Conservation (phyloP, 768 basidiomycete genomes). For the Arthromyces matolae region DNA sequence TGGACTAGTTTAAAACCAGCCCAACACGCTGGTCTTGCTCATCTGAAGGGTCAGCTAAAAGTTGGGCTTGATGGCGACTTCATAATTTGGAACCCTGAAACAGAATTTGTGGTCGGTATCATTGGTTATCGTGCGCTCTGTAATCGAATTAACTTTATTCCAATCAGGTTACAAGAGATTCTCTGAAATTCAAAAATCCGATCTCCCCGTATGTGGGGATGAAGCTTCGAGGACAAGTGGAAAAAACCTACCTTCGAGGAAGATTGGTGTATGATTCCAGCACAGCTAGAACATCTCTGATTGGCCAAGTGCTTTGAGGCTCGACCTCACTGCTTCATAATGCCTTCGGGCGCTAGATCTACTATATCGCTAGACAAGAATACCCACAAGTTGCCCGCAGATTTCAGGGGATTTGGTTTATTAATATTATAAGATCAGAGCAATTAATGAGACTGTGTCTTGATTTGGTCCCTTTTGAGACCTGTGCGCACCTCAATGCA, state of each 20-base stretch:
- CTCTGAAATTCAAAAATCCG: slow-evolving; percentile 90
- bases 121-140: neutral
- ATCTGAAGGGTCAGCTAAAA: slow-evolving; percentile 66
- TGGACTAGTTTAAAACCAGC: slow-evolving; percentile 80
- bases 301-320: slow-evolving; percentile 36
- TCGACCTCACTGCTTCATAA: too few species aligned
- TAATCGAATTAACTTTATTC: neutral
- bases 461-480: neutral
- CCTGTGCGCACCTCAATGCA: too few species aligned
- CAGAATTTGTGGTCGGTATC: slow-evolving; percentile 37
- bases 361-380: too few species aligned
- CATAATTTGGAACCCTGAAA: slow-evolving; percentile 74
- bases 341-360: too few species aligned
- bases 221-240: slow-evolving; percentile 64
- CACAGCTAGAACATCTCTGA: slow-evolving; percentile 31
- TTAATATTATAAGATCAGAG: too few species aligned
- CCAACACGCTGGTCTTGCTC: slow-evolving; percentile 68
- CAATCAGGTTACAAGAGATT: slow-evolving; percentile 65
- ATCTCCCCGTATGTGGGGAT: slow-evolving; percentile 85
- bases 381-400: too few species aligned
- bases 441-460: neutral
- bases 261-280: slow-evolving; percentile 54
- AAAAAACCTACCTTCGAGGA: slow-evolving; percentile 80
- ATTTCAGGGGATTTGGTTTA: too few species aligned
- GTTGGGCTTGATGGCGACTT: slow-evolving; percentile 85